Evolutionary conservation across 257 asterid genomes (phyloP), one percentile per base, ranked within the genome.

Genomic region (Ligustrum vulgare): DNA sequence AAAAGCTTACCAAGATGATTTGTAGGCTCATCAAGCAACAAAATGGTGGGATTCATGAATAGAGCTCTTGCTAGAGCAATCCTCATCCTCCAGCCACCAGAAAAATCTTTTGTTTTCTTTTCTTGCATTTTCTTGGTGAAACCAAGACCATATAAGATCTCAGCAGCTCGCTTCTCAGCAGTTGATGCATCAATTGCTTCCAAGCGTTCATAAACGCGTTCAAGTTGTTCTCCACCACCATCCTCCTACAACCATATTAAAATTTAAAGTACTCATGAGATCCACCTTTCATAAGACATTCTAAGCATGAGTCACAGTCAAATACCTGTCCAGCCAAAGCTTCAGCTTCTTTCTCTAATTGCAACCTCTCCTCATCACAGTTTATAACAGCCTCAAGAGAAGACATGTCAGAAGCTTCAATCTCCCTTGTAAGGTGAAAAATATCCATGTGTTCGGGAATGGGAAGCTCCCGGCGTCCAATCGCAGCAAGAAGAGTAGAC

Each of bases 21-120:
- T 39, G 99, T 95, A 6, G 99, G 99, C 49, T 95, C 99, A 85
- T 95, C 99, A 67, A 93, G 96, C 85, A 95, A 83, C 74, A 95
- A 75, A 72, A 95, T 78, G n/a, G 99, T 95, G 12, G 97, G 99
- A 56, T 93, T 95, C 93, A 95, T 95, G 81, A 95, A 95, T 78
- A 95, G 86, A 41, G 99, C 99, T 74, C 99, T 81, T 47, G 99
- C 98, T 41, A 95, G 81, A 80, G 99, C 98, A 78, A 95, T 93
- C 81, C 99, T 91, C 99, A 95, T 95, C 79, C 99, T 91, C 99
- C 99, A 95, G 20, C 99, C 98, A 80, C 99, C 99, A 77, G 99
- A 95, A 72, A 95, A 95, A 74, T 95, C 99, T 3, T 89, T 86
- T 28, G 99, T 95, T 79, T 93, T 95, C 96, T 91, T 87, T 54